Base-by-base conservation (phyloP, 495 filamentous ascomycete genomes). In the Neurospora sp. region DNA sequence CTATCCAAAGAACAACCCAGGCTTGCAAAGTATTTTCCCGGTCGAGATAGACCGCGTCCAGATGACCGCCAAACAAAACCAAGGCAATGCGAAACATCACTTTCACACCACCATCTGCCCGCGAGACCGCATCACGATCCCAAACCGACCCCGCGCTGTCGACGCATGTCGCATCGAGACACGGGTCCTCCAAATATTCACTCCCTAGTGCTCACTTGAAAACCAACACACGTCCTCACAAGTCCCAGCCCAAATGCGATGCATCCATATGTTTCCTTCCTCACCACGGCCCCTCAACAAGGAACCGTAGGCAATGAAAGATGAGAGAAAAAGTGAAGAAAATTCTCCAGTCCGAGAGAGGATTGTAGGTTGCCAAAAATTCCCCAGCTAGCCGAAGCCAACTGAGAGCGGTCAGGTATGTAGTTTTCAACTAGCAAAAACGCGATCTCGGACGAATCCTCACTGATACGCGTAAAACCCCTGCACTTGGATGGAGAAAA, bases 351-450 rank as follows among this genome's bases (percentile, higher is more conserved):
- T 62, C 54, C 54, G 27, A 62, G 20, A 27, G 35, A 62, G 54
- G 27, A 62, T 62, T 62, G 54, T 62, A 9, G 12, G 27, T 40
- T 76, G 69, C 76, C 79, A 80, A 79, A 80, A 80, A 79, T 80
- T 80, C 79, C 79, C 77, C 70, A 78, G 74, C 76, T 75, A 75
- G 76, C 71, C 73, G 37, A 60, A 71, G 75, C 77, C 79, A 76
- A 77, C 73, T 74, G 66, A 78, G 83, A 86, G 83, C 80, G 79
- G 84, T 86, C 85, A 85, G 78, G 78, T 77, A 76, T 86, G 80
- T 86, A 87, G 84, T 87, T 86, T 87, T 86, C 85, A 86, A 86
- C 84, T 85, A 86, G 85, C 85, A 87, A 86, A 87, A 86, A 86
- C 80, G 79, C 81, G 84, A 83, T 81, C 85, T 86, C 85, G 82